A percentile compares a stretch with the other conserved stretches of the same genome.
Evolutionary conservation across 306 rosid species (phyloP).

Genomic region (Cucumis hystrix): DNA sequence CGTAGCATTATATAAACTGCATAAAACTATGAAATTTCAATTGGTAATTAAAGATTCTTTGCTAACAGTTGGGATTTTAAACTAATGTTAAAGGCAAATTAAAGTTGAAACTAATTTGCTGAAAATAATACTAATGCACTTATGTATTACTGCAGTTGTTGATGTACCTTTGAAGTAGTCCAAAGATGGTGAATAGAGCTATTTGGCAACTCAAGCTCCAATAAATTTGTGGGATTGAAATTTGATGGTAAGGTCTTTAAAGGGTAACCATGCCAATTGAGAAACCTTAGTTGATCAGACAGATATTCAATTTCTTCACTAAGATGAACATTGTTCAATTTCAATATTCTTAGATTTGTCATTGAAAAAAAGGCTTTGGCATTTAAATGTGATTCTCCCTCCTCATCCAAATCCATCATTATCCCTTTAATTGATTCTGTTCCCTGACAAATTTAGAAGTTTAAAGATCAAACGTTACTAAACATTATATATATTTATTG

Average conservation of each 20-base stretch:
- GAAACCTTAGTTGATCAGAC: conserved; percentile 5
- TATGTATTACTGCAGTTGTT: neutral
- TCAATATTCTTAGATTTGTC: conserved; percentile 10
- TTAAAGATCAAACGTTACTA: no score
- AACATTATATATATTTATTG: no score
- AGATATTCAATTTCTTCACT: neutral
- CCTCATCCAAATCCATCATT: neutral
- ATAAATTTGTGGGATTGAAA: neutral
- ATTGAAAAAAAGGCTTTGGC: conserved; percentile 6
- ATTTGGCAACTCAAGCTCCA: neutral
- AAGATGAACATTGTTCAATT: neutral
- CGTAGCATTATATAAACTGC: no score
- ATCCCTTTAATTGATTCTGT: conserved; percentile 9
- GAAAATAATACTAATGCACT: no score
- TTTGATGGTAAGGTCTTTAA: neutral
- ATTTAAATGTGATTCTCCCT: neutral
- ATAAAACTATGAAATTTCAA: no score
- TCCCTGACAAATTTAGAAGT: neutral
- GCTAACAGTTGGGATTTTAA: no score
- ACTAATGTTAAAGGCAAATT: no score
- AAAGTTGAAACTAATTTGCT: no score
- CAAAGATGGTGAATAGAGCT: conserved; percentile 7
- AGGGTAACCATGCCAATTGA: neutral
- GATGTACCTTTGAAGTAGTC: conserved; percentile 5
- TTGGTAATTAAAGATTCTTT: no score